Base-by-base conservation (phyloP, 441 rosid genomes). In the Euphorbia schlechtendalii region DNA sequence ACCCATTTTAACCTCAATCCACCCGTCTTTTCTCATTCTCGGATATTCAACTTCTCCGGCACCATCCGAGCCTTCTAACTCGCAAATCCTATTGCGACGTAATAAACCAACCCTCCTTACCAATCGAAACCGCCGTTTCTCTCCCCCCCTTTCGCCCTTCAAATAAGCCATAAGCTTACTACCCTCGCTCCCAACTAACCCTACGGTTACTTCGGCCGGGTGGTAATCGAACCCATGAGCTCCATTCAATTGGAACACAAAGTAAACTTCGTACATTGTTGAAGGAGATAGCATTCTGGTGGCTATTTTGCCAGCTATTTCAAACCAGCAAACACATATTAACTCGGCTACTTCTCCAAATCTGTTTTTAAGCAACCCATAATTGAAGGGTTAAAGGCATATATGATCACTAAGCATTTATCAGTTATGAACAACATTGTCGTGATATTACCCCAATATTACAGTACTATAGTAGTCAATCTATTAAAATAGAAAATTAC, bases 311-410 rank as follows among this genome's bases (percentile, higher is more conserved):
- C 92, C 88, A 0, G 65, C 64, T 27, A 88, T 73, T 61, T 84
- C 88, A 15, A 89, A 55, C 96, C 89, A 76, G 20, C 88, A 82
- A 2, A 84, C 95, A 14, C 11, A 0, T 0, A 69, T 30, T 21
- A 91, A 82, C 78, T 77, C 78, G 0, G 90, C 90, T 18, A 82
- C 91, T 69, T 80, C 85, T 36, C 71, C 74, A 63, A 87, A 90
- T 74, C 92, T 85, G 61, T 51, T 56, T 14, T 5, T 3, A 17
- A n/a, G 8, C 18, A 48, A 17, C 21, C 22, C 21, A 14, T 41
- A 41, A 7, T 46, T 11, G 52, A 46, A 9, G 6, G 53, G 18
- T 48, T 48, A 43, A 48, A 18, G 15, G 21, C 53, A 2, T 21
- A 17, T 17, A 48, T 17, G 4, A n/a, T 17, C 53, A 17, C 12